Evolutionary conservation across 768 basidiomycete species (phyloP), one percentile per base, ranked within the genome.

Genomic region (Lyophyllum decastes): DNA sequence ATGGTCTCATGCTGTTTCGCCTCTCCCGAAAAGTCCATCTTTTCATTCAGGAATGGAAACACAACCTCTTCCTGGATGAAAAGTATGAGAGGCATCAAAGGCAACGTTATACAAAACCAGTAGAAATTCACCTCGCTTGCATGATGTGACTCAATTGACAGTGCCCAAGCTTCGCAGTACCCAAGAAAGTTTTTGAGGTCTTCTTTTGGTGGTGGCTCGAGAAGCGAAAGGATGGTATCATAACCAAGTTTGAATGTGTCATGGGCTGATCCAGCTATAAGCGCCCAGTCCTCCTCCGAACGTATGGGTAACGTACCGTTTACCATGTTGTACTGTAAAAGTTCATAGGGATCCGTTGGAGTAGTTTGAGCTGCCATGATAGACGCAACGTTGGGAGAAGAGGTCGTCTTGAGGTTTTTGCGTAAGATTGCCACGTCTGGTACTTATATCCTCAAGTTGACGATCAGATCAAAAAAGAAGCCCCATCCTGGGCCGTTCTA

Each of bases 161-260:
- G 52, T 1, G 66, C 72, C 75, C 76, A 78, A 4, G 74, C 72
- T 52, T 71, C 65, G 54, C 73, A 73, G 48, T 78, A 76, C 0
- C 75, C 74, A 9, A 79, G 61, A 54, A 78, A 78, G 61, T 78
- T 78, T 30, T 59, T 49, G 21, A 77, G 65, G 55, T 76, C 76
- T 49, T 73, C 61, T 12, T 54, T 56, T 0, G 76, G 76, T 1
- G 73, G 74, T 17, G 71, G 58, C 22, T 71, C 73, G 19, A 78
- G 73, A 52, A 66, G 67, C 3, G 66, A 60, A 22, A 75, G 26
- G 49, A 78, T 76, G 43, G 43, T 72, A 35, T 73, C 68, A 59
- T 71, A 78, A 9, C 70, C 76, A 2, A 67, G 51, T 59, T 76
- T 75, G 62, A 70, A 75, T n/a, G 69, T 64, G 9, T 69, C 56